Conservation (phyloP, 345 rosid species). For the Eucalyptus urophylla region DNA sequence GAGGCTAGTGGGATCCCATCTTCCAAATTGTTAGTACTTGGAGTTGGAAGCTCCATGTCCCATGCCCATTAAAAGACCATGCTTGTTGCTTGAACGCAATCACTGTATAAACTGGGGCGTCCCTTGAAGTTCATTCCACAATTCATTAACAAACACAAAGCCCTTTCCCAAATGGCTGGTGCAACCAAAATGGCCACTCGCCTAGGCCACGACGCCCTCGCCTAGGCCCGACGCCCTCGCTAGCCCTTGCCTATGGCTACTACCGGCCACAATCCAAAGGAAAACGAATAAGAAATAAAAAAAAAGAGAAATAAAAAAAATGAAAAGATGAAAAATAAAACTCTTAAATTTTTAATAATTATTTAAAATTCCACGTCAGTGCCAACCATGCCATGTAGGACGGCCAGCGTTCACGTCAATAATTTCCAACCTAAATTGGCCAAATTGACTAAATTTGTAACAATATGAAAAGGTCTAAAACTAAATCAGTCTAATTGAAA, state of each 20-base stretch:
- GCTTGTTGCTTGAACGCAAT: not conserved
- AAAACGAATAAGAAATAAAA: no score
- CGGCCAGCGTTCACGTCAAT: accelerated
- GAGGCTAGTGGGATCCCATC: not conserved
- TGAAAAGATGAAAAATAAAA: no score
- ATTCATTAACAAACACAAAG: not conserved
- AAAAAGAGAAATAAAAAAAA: accelerated
- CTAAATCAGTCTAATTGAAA: no score
- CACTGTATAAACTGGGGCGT: not conserved
- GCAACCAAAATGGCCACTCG: not conserved
- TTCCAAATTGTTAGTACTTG: not conserved
- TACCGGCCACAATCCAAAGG: no score
- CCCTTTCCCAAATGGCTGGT: not conserved
- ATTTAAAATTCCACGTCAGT: no score
- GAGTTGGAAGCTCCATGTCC: not conserved
- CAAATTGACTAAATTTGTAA: no score
- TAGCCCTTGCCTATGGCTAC: no score
- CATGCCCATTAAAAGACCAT: not conserved
- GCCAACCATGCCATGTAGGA: no score
- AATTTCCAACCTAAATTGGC: no score
- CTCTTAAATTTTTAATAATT: no score
- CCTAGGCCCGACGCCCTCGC: no score
- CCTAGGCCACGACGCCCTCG: not conserved
- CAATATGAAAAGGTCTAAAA: no score
- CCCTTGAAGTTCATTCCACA: not conserved